Conservation (phyloP, 306 rosid species). For the Malus orientalis region DNA sequence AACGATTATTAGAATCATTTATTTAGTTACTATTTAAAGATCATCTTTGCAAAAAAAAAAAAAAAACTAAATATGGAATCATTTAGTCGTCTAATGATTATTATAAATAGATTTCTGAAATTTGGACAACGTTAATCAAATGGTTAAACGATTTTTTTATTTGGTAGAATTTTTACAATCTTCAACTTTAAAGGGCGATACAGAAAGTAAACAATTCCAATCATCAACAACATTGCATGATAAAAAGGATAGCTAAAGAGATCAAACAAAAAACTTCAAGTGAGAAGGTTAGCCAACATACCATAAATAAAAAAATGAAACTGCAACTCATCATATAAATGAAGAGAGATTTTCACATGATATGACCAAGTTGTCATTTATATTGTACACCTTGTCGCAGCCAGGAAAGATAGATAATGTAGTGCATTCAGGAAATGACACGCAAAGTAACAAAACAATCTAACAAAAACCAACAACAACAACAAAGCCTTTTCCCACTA, state of each 20-base stretch:
- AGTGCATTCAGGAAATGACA: neutral
- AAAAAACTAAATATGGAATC: too few species aligned
- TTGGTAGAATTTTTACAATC: neutral
- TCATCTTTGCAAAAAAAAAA: neutral
- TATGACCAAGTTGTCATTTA: neutral
- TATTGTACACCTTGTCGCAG: neutral
- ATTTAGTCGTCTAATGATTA: too few species aligned
- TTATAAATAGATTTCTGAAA: too few species aligned
- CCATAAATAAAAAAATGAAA: too few species aligned
- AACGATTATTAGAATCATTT: too few species aligned
- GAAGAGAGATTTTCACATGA: neutral
- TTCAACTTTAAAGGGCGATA: neutral
- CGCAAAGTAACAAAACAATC: neutral
- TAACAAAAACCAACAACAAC: neutral
- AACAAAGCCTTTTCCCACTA: too few species aligned
- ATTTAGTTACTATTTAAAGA: too few species aligned
- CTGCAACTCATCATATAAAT: neutral
- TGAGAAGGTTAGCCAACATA: neutral
- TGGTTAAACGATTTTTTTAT: too few species aligned
- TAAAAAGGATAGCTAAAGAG: too few species aligned
- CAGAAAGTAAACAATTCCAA: too few species aligned
- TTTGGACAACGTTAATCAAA: too few species aligned
- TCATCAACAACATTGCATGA: neutral
- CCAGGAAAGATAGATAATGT: neutral
- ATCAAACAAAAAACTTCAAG: neutral